These are phyloP conservation scores for Apiospora rasikravindrae DNA, from an alignment of 2,329 filamentous ascomycete genomes.

Conservation along the genomic window DNA sequence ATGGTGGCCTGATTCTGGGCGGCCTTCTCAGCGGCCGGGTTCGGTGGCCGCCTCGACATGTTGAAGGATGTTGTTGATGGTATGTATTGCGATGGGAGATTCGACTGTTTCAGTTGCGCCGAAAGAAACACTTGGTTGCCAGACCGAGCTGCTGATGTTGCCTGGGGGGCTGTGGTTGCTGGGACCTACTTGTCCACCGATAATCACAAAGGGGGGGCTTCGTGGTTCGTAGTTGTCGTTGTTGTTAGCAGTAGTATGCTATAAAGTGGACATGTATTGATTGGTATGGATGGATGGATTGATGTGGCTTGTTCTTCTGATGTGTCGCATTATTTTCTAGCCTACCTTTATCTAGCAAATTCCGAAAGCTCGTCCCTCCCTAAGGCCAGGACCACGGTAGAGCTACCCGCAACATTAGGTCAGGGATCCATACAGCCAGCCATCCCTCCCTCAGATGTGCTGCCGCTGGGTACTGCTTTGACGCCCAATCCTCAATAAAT, in stretches of 20 bases:
- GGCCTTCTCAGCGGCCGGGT: conserved; percentile 83
- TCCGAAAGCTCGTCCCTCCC: conserved; percentile 5
- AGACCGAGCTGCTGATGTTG: not conserved
- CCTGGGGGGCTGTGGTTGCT: not conserved
- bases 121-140: not conserved
- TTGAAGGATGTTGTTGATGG: conserved; percentile 28
- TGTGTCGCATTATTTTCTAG: not conserved
- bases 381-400: not conserved
- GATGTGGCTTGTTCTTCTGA: conserved; percentile 13
- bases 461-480: not conserved
- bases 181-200: not conserved
- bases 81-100: not conserved
- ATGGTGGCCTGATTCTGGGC: conserved; percentile 93
- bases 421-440: not conserved
- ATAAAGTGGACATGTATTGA: conserved; percentile 3
- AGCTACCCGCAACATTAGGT: not conserved
- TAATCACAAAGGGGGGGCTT: conserved; percentile 6
- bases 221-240: not conserved
- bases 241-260: not conserved
- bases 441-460: not conserved
- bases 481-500: not conserved
- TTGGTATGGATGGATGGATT: not conserved
- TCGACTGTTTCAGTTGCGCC: not conserved
- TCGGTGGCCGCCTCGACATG: conserved; percentile 81
- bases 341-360: not conserved